These are phyloP conservation scores for Pleurotus citrinopileatus DNA, from an alignment of 768 basidiomycete species.

Conservation along the genomic window DNA sequence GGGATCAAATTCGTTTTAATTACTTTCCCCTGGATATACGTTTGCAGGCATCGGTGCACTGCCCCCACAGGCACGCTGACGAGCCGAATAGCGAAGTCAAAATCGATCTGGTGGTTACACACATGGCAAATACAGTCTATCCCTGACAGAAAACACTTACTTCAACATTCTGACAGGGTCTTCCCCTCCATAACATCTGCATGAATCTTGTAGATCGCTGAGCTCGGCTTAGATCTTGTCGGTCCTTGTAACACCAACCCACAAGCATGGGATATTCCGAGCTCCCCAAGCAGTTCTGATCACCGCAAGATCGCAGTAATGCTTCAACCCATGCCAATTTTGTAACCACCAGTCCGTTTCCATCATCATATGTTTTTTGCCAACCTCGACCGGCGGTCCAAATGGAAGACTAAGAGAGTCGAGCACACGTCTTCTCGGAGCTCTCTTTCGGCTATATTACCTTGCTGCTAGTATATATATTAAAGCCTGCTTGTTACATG, in stretches of 20 bases:
- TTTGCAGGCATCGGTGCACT: slow-evolving; percentile 2
- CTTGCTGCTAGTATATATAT: slow-evolving; percentile 7
- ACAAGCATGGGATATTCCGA: slow-evolving; percentile 7
- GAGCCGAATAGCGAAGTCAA: slow-evolving; percentile 6
- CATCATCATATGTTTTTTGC: slow-evolving; percentile 11
- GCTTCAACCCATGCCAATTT: slow-evolving; percentile 8
- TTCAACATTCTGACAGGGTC: slow-evolving; percentile 11
- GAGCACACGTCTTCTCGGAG: slow-evolving; percentile 9
- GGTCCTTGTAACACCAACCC: slow-evolving; percentile 3
- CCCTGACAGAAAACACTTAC: slow-evolving; percentile 11
- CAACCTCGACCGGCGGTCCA: slow-evolving; percentile 8
- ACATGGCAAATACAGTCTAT: slow-evolving; percentile 8
- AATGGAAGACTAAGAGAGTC: slow-evolving; percentile 5
- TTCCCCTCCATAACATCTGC: slow-evolving; percentile 7
- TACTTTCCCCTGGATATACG: too few species aligned
- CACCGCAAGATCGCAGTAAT: slow-evolving; percentile 3
- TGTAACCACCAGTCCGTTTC: slow-evolving; percentile 8
- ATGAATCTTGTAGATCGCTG: slow-evolving; percentile 9
- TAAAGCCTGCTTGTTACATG: not conserved
- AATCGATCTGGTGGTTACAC: slow-evolving; percentile 3
- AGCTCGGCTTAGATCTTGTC: slow-evolving; percentile 2
- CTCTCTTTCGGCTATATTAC: slow-evolving; percentile 8
- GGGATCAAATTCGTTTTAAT: not conserved
- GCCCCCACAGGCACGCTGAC: slow-evolving; percentile 6
- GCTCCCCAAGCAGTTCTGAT: slow-evolving; percentile 4